Evolutionary conservation across 208 protist genomes (phyloP), one percentile per base, ranked within the genome.

Genomic region (Trypanosoma scelopori): DNA sequence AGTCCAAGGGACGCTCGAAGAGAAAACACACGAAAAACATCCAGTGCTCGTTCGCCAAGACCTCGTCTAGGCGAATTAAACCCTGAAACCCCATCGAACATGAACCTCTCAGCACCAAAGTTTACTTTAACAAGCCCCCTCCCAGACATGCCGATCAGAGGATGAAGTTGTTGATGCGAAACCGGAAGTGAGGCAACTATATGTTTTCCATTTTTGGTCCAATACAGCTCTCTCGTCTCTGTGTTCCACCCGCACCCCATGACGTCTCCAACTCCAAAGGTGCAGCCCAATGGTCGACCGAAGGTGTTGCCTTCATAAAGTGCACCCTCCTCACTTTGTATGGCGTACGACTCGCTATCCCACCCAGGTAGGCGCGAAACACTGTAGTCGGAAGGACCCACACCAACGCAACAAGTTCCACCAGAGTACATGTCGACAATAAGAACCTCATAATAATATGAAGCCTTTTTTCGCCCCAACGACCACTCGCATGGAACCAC

Each of bases 381-480:
- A 63, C 74, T 86, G 76, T 92, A 95, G 63, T 90, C 84, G 12
- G 75, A 25, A 20, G 85, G 81, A 1, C 89, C 93, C 3, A 96
- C 52, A 39, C 93, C 93, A 50, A 97, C 55, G 43, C 83, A 83
- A 43, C 84, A 88, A 42, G 73, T 73, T 23, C 71, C 77, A 22
- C 78, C 78, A 23, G 78, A 63, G n/a, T 52, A 56, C 27, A 93
- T 45, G 56, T 95, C 89, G 5, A 94, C 63, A 20, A 97, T 75
- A 16, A 76, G 48, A n/a, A 96, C 82, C 55, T 97, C 93, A 74
- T 85, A 95, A 65, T 96, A 97, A 39, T 86, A 91, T 35, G 70
- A 74, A 55, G 43, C 16, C 18, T 45, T 48, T 20, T 62, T 72
- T n/a, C 52, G 41, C 16, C 56, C 22, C 18, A 43, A 28, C 15